These are phyloP conservation scores for Aphanomyces astaci DNA, from an alignment of 352 stramenopile species.

Conservation along the genomic window DNA sequence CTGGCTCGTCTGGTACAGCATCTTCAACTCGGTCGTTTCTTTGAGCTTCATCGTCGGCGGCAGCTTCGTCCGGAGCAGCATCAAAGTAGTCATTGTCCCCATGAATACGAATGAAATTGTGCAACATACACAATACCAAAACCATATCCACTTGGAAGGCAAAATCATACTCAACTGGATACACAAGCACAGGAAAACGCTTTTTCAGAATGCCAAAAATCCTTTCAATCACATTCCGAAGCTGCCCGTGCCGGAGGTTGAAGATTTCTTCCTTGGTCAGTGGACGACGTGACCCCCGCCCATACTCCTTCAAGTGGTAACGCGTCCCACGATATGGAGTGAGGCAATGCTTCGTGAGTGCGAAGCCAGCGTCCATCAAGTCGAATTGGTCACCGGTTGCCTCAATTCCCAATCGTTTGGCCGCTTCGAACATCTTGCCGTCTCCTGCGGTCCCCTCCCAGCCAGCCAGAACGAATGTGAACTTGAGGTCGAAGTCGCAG, in stretches of 20 bases:
- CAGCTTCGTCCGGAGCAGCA: too few species aligned
- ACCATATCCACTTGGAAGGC: background rate
- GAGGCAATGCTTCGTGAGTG: background rate
- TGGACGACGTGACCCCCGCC: background rate
- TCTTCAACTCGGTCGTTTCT: background rate
- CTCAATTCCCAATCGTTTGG: background rate
- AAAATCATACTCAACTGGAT: background rate
- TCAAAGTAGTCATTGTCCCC: too few species aligned
- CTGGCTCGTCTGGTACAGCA: background rate
- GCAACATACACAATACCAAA: background rate
- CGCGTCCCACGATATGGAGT: slow-evolving; percentile 6
- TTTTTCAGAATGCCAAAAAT: slow-evolving; percentile 23
- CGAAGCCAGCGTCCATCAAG: background rate
- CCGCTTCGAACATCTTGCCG: background rate
- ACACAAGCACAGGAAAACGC: background rate
- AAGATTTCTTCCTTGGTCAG: slow-evolving; percentile 25
- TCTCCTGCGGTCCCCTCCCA: background rate
- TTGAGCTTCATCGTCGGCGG: background rate
- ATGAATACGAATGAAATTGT: slow-evolving; percentile 2
- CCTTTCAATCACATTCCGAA: slow-evolving; percentile 21
- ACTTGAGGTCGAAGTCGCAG: background rate
- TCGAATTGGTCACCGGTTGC: background rate
- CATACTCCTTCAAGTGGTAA: slow-evolving; percentile 27
- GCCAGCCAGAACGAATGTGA: background rate
- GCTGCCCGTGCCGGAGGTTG: slow-evolving; percentile 17